Percentiles rank a stretch among this genome's conserved stretches.
phyloP scores from a whole-genome alignment of 805 yeast species.

The Cyberlindnera meyerae region DNA sequence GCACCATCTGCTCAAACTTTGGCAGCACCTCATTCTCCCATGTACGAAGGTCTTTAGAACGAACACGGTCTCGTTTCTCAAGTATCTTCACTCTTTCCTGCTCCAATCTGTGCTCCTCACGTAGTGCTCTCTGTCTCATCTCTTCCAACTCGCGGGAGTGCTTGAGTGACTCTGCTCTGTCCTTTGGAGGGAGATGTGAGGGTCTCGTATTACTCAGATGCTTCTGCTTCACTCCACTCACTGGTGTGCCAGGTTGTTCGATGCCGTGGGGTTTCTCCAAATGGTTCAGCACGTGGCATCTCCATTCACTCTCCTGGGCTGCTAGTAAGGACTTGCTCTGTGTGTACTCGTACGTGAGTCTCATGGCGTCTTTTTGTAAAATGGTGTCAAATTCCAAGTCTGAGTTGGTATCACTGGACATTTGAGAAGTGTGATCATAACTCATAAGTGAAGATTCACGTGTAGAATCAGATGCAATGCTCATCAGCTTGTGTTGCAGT shows the following conservation, averaged over 20 bases:
- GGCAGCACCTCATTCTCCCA: constrained; percentile 41
- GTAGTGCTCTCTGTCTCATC: constrained; percentile 38
- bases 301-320: constrained; percentile 30
- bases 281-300: constrained; percentile 14
- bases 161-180: constrained; percentile 43
- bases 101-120: constrained; percentile 33
- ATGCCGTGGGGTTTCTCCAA: constrained; percentile 29
- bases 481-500: constrained; percentile 16
- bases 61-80: constrained; percentile 30
- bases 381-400: constrained; percentile 14
- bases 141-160: constrained; percentile 51
- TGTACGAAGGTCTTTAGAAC: constrained; percentile 31
- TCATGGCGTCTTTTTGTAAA: constrained; percentile 16
- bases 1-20: constrained; percentile 31
- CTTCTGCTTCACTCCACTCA: constrained; percentile 14
- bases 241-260: constrained; percentile 12
- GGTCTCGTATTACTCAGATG: constrained; percentile 53
- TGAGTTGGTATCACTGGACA: constrained; percentile 8
- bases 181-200: constrained; percentile 61
- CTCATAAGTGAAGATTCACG: constrained; percentile 45
- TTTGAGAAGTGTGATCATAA: constrained; percentile 7
- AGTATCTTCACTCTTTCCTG: constrained; percentile 29
- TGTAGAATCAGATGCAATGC: constrained; percentile 36
- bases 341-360: constrained; percentile 20
- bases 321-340: constrained; percentile 29